Evolutionary conservation across 306 rosid species (phyloP).

Genomic region (Vicia faba): DNA sequence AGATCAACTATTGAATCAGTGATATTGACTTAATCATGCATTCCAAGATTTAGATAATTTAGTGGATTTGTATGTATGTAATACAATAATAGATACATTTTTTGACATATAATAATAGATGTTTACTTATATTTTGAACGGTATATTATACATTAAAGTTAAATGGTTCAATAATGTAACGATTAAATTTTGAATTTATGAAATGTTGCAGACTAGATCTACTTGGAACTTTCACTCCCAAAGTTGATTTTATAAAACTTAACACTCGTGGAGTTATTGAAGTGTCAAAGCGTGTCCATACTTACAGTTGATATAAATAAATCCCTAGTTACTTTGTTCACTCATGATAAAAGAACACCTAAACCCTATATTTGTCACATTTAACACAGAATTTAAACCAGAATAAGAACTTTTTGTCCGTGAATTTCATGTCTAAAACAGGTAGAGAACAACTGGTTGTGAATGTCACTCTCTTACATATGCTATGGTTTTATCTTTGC

Average conservation of each 20-base stretch:
- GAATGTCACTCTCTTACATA: too few relatives aligned
- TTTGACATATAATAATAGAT: background rate
- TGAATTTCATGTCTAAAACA: too few relatives aligned
- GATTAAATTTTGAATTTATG: constrained; percentile 8
- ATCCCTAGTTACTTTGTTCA: too few relatives aligned
- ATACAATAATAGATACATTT: background rate
- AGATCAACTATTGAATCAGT: background rate
- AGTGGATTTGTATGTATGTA: background rate
- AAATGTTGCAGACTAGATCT: constrained; percentile 6
- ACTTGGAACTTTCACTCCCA: background rate
- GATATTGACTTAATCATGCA: background rate
- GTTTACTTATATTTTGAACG: background rate
- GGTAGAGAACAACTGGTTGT: too few relatives aligned
- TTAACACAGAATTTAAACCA: too few relatives aligned
- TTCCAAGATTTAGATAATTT: background rate
- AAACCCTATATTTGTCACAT: too few relatives aligned
- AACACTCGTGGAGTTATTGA: too few relatives aligned
- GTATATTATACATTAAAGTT: background rate
- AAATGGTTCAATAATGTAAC: background rate
- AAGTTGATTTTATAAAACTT: background rate
- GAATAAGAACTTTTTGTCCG: too few relatives aligned
- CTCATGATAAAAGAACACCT: too few relatives aligned
- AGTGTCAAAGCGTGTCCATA: too few relatives aligned
- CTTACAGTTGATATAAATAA: too few relatives aligned
- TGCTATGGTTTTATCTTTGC: too few relatives aligned